Evolutionary conservation across 164 flowering plant species (phyloP).

Genomic region (Berberis vulgaris): DNA sequence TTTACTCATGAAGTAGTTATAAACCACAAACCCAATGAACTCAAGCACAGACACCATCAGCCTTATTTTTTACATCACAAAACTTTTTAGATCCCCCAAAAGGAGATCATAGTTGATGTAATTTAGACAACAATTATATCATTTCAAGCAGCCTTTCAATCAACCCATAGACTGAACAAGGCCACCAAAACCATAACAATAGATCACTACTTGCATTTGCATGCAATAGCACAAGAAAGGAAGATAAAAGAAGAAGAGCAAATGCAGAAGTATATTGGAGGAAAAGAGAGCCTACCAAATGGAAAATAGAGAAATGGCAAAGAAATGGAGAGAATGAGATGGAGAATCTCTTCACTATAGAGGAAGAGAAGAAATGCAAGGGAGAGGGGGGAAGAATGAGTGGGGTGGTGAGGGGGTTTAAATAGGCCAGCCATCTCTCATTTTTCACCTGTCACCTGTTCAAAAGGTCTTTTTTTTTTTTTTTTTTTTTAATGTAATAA

Average conservation of each 20-base stretch:
- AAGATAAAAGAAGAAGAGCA: background rate
- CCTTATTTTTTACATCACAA: too few relatives aligned
- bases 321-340: background rate
- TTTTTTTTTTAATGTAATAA: too few relatives aligned
- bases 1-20: too few relatives aligned
- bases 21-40: too few relatives aligned
- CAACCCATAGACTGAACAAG: too few relatives aligned
- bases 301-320: background rate
- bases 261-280: background rate
- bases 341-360: background rate
- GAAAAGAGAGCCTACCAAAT: background rate
- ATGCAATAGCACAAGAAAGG: background rate
- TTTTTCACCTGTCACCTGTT: background rate
- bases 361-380: slow-evolving; percentile 5
- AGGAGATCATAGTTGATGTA: too few relatives aligned
- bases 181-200: too few relatives aligned
- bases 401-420: slow-evolving; percentile 10
- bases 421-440: slow-evolving; percentile 14
- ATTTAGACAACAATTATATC: too few relatives aligned
- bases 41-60: too few relatives aligned
- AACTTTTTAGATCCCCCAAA: too few relatives aligned
- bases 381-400: slow-evolving; percentile 1
- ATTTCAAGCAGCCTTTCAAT: too few relatives aligned
- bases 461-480: background rate
- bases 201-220: background rate